Base-by-base conservation (phyloP, 495 filamentous ascomycete species). In the Chlorociboria aeruginascens region DNA sequence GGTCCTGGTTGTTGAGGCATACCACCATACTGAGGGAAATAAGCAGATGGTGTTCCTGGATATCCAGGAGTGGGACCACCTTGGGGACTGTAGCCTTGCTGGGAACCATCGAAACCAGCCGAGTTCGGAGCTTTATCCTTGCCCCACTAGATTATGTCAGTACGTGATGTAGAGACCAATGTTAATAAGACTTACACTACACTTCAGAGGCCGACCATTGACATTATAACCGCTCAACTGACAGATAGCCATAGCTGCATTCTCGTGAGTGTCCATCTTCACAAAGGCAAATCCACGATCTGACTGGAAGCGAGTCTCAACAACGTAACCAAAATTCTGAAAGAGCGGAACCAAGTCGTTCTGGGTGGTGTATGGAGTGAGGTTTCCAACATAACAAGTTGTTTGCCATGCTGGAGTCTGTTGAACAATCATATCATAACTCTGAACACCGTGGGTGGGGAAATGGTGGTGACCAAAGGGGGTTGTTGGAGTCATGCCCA, bases 331-430 rank as follows among this genome's bases (percentile, higher is more conserved):
- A 54, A 96, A 99, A 69, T 96, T 96, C 64, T 93, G 86, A 73
- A 99, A 99, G 37, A 99, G 73, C 2, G 92, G 92, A 13, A 97
- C 83, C 9, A 99, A 74, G 57, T 99, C 92, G 56, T 86, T 87
- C 63, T 95, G 89, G 16, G 89, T 88, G 2, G 92, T 99, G 71
- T 99, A 99, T 1, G 92, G 93, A 6, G 92, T 99, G 48, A 99
- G 66, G 61, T 99, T 99, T 36, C 92, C 92, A 38, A 99, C 92
- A 57, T 99, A 99, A 72, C 86, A 92, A 31, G 92, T 99, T 3
- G 93, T 97, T 72, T 97, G 93, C 93, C 93, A 97, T 56, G 83
- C 80, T 9, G 92, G 92, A n/a, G 92, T 97, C 71, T 99, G 92
- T 62, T 77, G 77, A 32, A 93, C 84, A 54, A 99, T 85, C 89